Evolutionary conservation across 192 early-diverging fungal genomes (phyloP), one percentile per base, ranked within the genome.

Genomic region (Mortierella alpina): DNA sequence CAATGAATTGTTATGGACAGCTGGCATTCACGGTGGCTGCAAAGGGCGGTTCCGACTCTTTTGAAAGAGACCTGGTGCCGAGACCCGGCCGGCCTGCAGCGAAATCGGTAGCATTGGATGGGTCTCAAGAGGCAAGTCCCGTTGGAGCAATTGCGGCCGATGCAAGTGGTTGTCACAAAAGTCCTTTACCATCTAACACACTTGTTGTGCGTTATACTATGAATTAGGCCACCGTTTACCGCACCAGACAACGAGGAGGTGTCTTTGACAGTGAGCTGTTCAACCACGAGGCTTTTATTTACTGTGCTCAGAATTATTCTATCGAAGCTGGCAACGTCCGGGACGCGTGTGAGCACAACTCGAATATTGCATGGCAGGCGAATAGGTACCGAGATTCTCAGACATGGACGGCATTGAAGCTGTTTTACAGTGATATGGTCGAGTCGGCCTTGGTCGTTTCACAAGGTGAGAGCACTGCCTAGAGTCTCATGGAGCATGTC

Each of bases 401-500:
- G 67, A 92, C 93, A 7, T 95, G 94, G 94, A 91, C 86, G 23
- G 88, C 94, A 7, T 59, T 95, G 7, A 82, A 89, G 42, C 63
- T 94, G 23, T 85, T 95, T 52, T 93, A 87, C 72, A 87, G 85
- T 50, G 64, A 80, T 1, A 80, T 72, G 65, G 42, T 53, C 0
- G 77, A 80, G 10, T 57, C 77, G 0, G 57, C 77, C 6, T 15
- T 72, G 5, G 51, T 80, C 31, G 49, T 72, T 2, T 71, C 77
- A 15, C 77, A 80, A 68, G 77, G 70, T 67, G 12, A 20, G 62
- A 18, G 39, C 45, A 44, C 41, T 4, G 17, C 10, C 39, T n/a
- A 31, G 6, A 40, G 17, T 51, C 17, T 51, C 17, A 51, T 1
- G 50, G 17, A 51, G 50, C 17, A 4, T 51, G 2, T n/a, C 50